Evolutionary conservation across 495 filamentous ascomycete species (phyloP), one percentile per base, ranked within the genome.

Genomic region (Xylaria flabelliformis): DNA sequence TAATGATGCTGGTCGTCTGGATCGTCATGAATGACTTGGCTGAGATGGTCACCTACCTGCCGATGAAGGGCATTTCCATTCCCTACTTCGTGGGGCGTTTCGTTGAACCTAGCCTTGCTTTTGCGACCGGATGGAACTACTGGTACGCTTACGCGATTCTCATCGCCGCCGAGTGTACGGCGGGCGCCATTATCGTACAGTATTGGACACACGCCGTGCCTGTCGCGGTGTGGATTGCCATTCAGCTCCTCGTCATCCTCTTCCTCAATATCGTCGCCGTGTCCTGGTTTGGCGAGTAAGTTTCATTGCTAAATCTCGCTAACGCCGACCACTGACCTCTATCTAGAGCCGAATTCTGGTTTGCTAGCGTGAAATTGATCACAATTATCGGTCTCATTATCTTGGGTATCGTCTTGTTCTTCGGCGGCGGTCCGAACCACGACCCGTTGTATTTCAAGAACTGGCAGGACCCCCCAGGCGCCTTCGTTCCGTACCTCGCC

Each of bases 111-210:
- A 91, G 90, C 75, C 82, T 95, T 74, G 92, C 92, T 19, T 95
- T 95, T 75, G 91, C 93, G 50, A 90, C 91, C 75, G 93, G 93
- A 19, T 94, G 91, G 92, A 94, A 94, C 72, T 91, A 85, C 73
- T 86, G 84, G 83, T 85, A 87, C 59, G 82, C 83, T 0, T 85
- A 85, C 67, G 74, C 84, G n/a, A 82, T 87, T 50, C 78, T 86
- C 8, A 74, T 87, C 32, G 84, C 83, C 0, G 86, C 86, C 46
- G 86, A 88, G 71, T 82, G 80, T 17, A 81, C 83, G 0, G 86
- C 86, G 1, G 86, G 83, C 32, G 82, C 80, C 71, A 85, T 87
- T 67, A 78, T 90, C 69, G 80, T 91, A 55, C 78, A 85, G 21
- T 91, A 89, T 74, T 90, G 88, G 88, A 75, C 84, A 5, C 72